A percentile compares a stretch with the other conserved stretches of the same genome.
Evolutionary conservation across 768 basidiomycete genomes (phyloP).

Genomic region (Gloeophyllum trabeum): DNA sequence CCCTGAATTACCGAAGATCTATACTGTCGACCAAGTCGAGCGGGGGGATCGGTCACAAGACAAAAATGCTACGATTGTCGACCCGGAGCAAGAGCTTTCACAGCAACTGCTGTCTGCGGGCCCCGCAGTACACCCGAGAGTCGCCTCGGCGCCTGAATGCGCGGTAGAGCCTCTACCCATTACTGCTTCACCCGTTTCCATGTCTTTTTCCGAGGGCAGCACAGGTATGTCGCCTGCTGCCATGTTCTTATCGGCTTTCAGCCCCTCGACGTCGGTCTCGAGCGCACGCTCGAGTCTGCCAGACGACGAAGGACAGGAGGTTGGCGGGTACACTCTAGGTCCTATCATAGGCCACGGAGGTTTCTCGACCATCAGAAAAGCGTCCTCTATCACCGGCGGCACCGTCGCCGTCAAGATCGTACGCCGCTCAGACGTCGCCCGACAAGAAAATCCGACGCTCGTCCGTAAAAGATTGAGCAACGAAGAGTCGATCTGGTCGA

Average conservation of each 20-base stretch:
- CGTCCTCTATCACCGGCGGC: constrained; percentile 49
- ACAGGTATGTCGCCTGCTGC: constrained; percentile 53
- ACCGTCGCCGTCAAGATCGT: constrained; percentile 79
- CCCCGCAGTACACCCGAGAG: constrained; percentile 1
- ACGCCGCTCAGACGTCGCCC: constrained; percentile 41
- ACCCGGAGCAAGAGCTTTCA: too few relatives aligned
- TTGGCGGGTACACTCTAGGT: constrained; percentile 70
- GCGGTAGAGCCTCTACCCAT: neutral
- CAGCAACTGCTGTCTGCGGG: too few relatives aligned
- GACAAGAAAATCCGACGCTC: constrained; percentile 34
- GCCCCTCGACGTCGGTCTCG: constrained; percentile 16
- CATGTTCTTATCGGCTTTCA: constrained; percentile 60
- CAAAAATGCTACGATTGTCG: too few relatives aligned
- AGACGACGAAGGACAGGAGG: constrained; percentile 56
- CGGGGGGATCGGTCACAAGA: too few relatives aligned
- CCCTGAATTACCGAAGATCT: too few relatives aligned
- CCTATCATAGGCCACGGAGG: constrained; percentile 69
- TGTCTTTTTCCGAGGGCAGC: neutral
- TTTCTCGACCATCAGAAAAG: constrained; percentile 72
- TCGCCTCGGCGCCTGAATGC: constrained; percentile 3
- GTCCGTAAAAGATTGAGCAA: constrained; percentile 49
- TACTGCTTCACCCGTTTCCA: neutral
- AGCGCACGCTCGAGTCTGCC: constrained; percentile 24
- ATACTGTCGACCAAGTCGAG: too few relatives aligned
- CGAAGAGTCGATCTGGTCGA: constrained; percentile 65